Evolutionary conservation across 345 rosid genomes (phyloP).

Genomic region (Brassica cretica): DNA sequence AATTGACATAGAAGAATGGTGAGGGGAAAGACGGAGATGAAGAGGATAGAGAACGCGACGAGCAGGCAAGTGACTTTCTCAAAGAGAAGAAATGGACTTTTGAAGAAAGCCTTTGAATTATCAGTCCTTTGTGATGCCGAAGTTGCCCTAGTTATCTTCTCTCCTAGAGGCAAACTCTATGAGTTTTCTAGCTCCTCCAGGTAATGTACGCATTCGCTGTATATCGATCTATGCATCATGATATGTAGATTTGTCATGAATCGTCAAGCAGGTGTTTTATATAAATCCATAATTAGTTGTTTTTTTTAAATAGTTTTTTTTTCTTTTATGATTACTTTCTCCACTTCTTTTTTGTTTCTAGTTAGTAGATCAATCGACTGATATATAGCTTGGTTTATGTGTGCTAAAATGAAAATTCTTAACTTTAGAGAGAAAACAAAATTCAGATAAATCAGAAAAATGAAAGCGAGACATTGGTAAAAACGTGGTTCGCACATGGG

Average conservation of each 20-base stretch:
- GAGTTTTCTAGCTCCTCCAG: slow-evolving; percentile 71
- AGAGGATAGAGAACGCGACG: slow-evolving; percentile 82
- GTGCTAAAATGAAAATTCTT: slow-evolving; percentile 9
- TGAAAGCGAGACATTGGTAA: not conserved
- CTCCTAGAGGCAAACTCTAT: slow-evolving; percentile 77
- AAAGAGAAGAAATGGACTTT: slow-evolving; percentile 75
- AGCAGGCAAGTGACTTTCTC: slow-evolving; percentile 94
- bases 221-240: not conserved
- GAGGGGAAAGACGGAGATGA: slow-evolving; percentile 88
- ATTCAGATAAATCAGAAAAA: slow-evolving; percentile 8
- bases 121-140: slow-evolving; percentile 90
- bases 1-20: slow-evolving; percentile 46
- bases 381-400: not conserved
- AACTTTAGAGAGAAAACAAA: not conserved
- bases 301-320: not conserved
- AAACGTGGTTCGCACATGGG: slow-evolving; percentile 21
- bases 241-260: not conserved
- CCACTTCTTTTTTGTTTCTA: not conserved
- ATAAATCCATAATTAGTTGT: not conserved
- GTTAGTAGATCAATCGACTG: not conserved
- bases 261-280: not conserved
- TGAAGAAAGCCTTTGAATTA: slow-evolving; percentile 82
- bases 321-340: not conserved
- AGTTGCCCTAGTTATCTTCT: slow-evolving; percentile 81
- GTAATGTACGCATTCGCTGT: slow-evolving; percentile 31